Conservation (phyloP, 345 rosid species). For the Brassica nigra region DNA sequence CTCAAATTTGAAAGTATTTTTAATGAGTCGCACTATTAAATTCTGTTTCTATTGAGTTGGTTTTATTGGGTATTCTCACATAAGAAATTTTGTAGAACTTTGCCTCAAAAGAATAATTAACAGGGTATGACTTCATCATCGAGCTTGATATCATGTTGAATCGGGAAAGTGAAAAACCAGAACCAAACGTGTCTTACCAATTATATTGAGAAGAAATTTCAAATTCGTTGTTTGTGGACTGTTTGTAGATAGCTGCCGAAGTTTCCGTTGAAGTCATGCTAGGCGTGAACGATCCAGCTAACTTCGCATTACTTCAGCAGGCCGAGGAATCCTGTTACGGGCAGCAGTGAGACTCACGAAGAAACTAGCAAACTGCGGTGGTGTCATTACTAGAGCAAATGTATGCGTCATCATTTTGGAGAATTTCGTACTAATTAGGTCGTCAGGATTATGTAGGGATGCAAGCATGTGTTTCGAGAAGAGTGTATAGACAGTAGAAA, state of each 20-base stretch:
- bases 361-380: no score
- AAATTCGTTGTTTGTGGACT: no score
- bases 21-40: neutral
- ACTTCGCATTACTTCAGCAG: neutral
- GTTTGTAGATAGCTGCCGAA: no score
- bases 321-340: neutral
- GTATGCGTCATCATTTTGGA: neutral
- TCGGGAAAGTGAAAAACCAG: neutral
- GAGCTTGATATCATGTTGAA: neutral
- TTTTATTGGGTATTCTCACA: no score
- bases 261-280: no score
- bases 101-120: neutral
- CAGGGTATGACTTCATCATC: neutral
- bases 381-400: no score
- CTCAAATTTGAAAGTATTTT: neutral
- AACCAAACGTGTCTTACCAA: no score
- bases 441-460: neutral
- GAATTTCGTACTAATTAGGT: neutral
- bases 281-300: neutral
- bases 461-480: neutral
- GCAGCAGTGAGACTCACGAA: no score
- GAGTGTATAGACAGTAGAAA: neutral
- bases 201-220: no score
- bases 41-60: neutral
- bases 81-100: neutral